A percentile compares a stretch with the other conserved stretches of the same genome.
phyloP scores from a whole-genome alignment of 1,284 basidiomycete species.

The Apiotrichum montevideense region DNA sequence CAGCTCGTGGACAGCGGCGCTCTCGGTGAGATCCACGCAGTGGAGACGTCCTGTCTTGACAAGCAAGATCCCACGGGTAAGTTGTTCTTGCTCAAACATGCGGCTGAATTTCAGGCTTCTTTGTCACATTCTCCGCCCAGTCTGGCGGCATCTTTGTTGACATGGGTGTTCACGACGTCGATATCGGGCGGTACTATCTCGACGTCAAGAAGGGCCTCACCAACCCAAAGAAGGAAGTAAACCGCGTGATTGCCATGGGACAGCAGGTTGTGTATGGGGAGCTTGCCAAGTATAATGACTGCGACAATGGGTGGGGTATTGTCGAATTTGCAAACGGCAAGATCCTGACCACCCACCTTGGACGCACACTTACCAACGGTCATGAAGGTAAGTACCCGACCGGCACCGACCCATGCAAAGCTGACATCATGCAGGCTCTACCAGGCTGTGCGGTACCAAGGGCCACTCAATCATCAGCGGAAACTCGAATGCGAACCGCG shows the following conservation, averaged over 20 bases:
- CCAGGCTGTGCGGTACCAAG: slow-evolving; percentile 29
- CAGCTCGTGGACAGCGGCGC: slow-evolving; percentile 17
- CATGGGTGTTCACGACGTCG: slow-evolving; percentile 38
- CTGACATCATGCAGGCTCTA: slow-evolving; percentile 6
- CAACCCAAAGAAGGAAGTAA: slow-evolving; percentile 22
- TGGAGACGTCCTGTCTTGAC: slow-evolving; percentile 31
- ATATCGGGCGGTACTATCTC: slow-evolving; percentile 24
- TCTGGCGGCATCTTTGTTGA: slow-evolving; percentile 35
- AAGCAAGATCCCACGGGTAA: slow-evolving; percentile 23
- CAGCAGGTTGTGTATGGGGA: slow-evolving; percentile 28
- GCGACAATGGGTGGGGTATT: slow-evolving; percentile 27
- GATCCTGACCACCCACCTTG: slow-evolving; percentile 21
- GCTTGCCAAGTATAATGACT: slow-evolving; percentile 22
- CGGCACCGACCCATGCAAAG: no score
- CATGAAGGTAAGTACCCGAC: slow-evolving; percentile 14
- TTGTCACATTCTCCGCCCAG: slow-evolving; percentile 26
- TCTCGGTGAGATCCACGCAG: slow-evolving; percentile 23
- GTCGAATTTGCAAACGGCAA: slow-evolving; percentile 25
- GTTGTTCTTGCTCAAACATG: no score
- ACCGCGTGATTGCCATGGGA: slow-evolving; percentile 24
- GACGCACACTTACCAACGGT: slow-evolving; percentile 26
- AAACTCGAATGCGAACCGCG: slow-evolving; percentile 23
- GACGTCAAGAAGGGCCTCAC: slow-evolving; percentile 3
- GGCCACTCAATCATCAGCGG: slow-evolving; percentile 28
- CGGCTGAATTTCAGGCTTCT: slow-evolving; percentile 19